A percentile compares a stretch with the other conserved stretches of the same genome.
Evolutionary conservation across 1,284 basidiomycete species (phyloP).

Genomic region (Ganoderma lucidum): DNA sequence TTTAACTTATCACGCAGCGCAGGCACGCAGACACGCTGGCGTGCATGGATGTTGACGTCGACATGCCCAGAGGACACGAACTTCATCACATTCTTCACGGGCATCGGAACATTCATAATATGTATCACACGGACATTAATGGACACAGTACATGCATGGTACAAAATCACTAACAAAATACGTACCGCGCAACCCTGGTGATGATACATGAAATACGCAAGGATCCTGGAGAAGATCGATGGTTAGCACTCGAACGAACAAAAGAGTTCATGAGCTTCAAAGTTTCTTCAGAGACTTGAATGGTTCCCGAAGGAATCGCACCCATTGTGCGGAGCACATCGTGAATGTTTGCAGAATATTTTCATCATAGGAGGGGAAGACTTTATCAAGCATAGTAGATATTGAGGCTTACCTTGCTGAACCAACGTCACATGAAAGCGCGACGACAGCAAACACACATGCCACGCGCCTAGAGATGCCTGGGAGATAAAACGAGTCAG

Average conservation of each 20-base stretch:
- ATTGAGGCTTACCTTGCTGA: conserved; percentile 3
- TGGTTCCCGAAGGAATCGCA: conserved; percentile 72
- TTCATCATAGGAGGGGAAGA: conserved; percentile 52
- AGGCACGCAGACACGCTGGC: not conserved
- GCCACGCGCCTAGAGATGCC: not conserved
- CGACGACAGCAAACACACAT: not conserved
- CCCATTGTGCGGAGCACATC: conserved; percentile 67
- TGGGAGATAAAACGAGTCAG: not conserved
- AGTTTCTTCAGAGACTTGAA: conserved; percentile 77
- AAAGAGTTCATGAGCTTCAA: conserved; percentile 1
- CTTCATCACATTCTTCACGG: not conserved
- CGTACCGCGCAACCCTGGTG: not conserved
- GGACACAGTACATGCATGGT: not conserved
- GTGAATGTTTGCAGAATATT: conserved; percentile 52
- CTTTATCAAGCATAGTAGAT: not conserved
- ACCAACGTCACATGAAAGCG: too few species aligned
- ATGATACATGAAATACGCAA: not conserved
- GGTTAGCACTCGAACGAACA: not conserved
- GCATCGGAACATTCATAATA: not conserved
- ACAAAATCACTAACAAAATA: not conserved
- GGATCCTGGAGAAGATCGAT: not conserved
- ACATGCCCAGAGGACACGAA: not conserved
- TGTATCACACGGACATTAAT: not conserved
- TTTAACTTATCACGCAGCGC: not conserved
- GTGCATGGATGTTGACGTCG: not conserved